Evolutionary conservation across 202 grass and related monocot species (phyloP).

Genomic region (Musa balbisiana): DNA sequence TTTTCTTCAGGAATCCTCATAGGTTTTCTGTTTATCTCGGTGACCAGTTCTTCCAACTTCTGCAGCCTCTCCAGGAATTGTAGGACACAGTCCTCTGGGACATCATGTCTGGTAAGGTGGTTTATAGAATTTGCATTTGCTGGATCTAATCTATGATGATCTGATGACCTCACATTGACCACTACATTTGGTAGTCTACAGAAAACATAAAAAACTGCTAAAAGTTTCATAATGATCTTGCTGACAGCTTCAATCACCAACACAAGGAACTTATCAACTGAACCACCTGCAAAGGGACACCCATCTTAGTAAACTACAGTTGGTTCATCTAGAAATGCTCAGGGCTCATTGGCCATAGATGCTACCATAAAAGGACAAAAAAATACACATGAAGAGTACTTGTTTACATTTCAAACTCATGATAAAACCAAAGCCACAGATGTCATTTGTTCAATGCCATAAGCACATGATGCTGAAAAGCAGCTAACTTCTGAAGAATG

Average conservation of each 20-base stretch:
- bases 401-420: too few relatives aligned
- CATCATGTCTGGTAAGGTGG: neutral
- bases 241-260: neutral
- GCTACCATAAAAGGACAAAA: neutral
- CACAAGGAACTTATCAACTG: constrained; percentile 4
- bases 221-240: constrained; percentile 3
- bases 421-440: too few relatives aligned
- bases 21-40: constrained; percentile 30
- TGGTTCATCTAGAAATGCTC: neutral
- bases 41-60: constrained; percentile 37
- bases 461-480: too few relatives aligned
- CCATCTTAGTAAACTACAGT: neutral
- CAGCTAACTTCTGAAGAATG: too few relatives aligned
- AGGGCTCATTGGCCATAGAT: neutral
- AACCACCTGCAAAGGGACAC: neutral
- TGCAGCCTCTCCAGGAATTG: constrained; percentile 44
- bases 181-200: neutral
- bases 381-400: neutral
- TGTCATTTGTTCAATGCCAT: too few relatives aligned
- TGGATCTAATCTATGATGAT: neutral
- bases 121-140: neutral
- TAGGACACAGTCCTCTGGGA: neutral
- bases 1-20: constrained; percentile 39
- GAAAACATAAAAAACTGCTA: constrained; percentile 4
- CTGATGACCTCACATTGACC: neutral